Evolutionary conservation across 1,284 basidiomycete species (phyloP).

Genomic region (Boletellus deceptivus): DNA sequence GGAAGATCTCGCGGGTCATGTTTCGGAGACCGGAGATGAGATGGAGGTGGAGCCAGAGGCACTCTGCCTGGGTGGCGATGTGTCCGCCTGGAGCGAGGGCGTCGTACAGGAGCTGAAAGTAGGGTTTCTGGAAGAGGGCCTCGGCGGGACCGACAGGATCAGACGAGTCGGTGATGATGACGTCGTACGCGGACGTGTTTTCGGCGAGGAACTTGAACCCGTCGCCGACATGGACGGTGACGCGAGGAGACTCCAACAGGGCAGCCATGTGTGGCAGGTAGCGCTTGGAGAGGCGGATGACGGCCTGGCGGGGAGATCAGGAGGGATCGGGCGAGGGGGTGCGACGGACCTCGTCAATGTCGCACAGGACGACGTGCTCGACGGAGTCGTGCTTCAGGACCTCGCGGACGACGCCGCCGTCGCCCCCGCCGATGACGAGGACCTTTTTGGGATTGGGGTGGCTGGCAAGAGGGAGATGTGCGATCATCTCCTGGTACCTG

Average conservation of each 20-base stretch:
- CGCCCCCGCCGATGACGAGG: slow-evolving; percentile 95
- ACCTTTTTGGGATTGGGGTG: slow-evolving; percentile 97
- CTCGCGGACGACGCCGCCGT: slow-evolving; percentile 96
- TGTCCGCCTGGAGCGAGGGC: slow-evolving; percentile 89
- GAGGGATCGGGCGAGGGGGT: neutral
- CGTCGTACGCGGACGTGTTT: slow-evolving; percentile 90
- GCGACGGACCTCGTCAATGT: slow-evolving; percentile 87
- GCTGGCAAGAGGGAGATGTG: slow-evolving; percentile 91
- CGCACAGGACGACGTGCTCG: slow-evolving; percentile 92
- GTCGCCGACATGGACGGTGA: slow-evolving; percentile 90
- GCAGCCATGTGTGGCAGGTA: slow-evolving; percentile 95
- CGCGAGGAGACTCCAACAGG: slow-evolving; percentile 81
- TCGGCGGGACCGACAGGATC: slow-evolving; percentile 97
- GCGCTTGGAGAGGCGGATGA: slow-evolving; percentile 90
- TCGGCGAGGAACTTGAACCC: slow-evolving; percentile 97
- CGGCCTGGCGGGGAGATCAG: slow-evolving; percentile 56
- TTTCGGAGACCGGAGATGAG: slow-evolving; percentile 81
- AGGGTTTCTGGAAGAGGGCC: slow-evolving; percentile 94
- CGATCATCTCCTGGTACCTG: slow-evolving; percentile 99
- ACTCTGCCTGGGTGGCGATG: slow-evolving; percentile 97
- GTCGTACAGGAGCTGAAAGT: slow-evolving; percentile 92
- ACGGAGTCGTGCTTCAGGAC: slow-evolving; percentile 94
- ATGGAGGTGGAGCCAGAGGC: slow-evolving; percentile 91
- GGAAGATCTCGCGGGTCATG: slow-evolving; percentile 80
- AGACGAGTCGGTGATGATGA: slow-evolving; percentile 98